Base-by-base conservation (phyloP, 1,139 yeast species). In the Kodamaea sp. region DNA sequence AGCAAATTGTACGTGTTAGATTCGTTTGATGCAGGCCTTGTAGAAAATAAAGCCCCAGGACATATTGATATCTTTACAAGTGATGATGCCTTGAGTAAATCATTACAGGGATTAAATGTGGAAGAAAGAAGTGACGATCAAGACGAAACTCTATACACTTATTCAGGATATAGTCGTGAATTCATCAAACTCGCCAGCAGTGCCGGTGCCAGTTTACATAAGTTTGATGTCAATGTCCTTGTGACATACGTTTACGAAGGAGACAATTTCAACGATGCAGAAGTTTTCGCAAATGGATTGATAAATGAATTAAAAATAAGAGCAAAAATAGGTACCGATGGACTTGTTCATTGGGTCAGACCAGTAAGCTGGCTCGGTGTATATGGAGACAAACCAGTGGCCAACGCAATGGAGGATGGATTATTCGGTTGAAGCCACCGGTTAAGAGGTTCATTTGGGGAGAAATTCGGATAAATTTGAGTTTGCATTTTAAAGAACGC, bases 311-410 rank as follows among this genome's bases (percentile, higher is more conserved):
- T 15, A 15, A 15, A 15, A 15, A 15, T 15, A 15, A 15, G 20
- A 3, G 20, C 20, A 15, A 15, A 15, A 15, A 15, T 15, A 15
- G 20, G 15, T 36, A 45, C 15, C 32, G 36, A 28, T 46, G 45
- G 29, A 47, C 44, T 3, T 9, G 41, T 8, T 15, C 20, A 15
- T 15, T 76, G 82, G 75, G 51, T 55, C 2, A 63, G 69, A 26
- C 97, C 97, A 0, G 65, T 71, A 9, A 86, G 96, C 31, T 90
- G 97, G 97, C 60, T 62, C 8, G 89, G 95, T 4, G 84, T 84
- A 0, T 90, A 90, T 54, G 97, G 97, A 2, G 80, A 75, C 46
- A 72, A 69, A 45, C 78, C 80, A 1, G 64, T 80, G 3, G 89
- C 94, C 0, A 48, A 68, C 27, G 82, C 94, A 1, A 62, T 84